Percentiles rank a stretch among this genome's conserved stretches.
These are phyloP conservation scores for Russula emetica DNA, from an alignment of 768 basidiomycete species.

Conservation along the genomic window DNA sequence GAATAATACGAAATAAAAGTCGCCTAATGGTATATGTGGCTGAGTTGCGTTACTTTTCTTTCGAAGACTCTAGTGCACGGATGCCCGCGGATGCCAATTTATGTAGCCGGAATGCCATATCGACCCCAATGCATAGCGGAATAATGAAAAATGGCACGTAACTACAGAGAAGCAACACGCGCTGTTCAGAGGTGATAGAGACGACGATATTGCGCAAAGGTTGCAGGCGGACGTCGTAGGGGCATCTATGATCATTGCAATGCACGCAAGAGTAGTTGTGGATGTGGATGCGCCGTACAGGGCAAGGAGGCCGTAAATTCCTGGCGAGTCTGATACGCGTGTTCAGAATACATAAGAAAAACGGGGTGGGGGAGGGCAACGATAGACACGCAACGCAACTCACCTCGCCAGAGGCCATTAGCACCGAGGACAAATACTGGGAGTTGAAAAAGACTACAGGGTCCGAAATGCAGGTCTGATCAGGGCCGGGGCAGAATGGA, in stretches of 20 bases:
- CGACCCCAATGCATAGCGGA: constrained; percentile 66
- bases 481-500: not conserved
- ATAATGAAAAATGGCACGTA: constrained; percentile 76
- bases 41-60: not conserved
- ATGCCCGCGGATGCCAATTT: constrained; percentile 24
- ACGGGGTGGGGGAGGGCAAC: not conserved
- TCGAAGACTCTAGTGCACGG: constrained; percentile 11
- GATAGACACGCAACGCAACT: constrained; percentile 13
- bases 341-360: not conserved
- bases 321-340: constrained; percentile 41
- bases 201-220: constrained; percentile 34
- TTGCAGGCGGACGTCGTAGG: constrained; percentile 40
- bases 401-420: constrained; percentile 55
- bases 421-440: constrained; percentile 74
- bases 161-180: constrained; percentile 53
- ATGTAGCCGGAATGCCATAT: constrained; percentile 49
- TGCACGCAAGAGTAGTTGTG: constrained; percentile 73
- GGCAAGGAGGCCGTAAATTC: constrained; percentile 59
- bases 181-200: constrained; percentile 50
- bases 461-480: not conserved
- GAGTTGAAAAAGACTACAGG: constrained; percentile 58
- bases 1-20: not conserved
- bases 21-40: not conserved
- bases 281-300: constrained; percentile 74
- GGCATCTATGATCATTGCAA: constrained; percentile 54